Base-by-base conservation (phyloP, 495 filamentous ascomycete species). In the Xeromyces bisporus region DNA sequence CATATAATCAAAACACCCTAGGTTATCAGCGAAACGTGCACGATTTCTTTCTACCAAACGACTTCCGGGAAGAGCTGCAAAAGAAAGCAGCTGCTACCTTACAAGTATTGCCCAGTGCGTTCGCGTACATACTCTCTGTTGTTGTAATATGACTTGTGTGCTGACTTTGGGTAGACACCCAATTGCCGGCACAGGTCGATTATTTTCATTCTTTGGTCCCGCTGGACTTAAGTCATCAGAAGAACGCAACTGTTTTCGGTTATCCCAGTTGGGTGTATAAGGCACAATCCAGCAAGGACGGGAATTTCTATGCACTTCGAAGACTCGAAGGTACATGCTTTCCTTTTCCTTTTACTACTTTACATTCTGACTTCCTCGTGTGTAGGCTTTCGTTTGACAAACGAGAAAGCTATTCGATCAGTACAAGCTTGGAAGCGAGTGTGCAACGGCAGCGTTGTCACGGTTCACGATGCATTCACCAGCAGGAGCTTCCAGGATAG, bases 211-310 rank as follows among this genome's bases (percentile, higher is more conserved):
- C 82, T 1, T 66, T 97, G 1, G 80, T 93, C 2, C 80, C 86
- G n/a, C 55, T 97, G 30, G 85, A 96, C 48, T 75, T 75, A 6
- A 81, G 61, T 32, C 71, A 80, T 36, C 70, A 78, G 44, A 87
- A 81, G 51, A 81, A 71, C 39, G 59, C 74, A 1, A 56, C 73
- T 2, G 67, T 72, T 3, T 92, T 92, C 56, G 82, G 82, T 7
- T 91, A 80, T 48, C 69, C 73, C 3, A 93, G 76, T 47, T 94
- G 84, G 80, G 69, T 92, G 0, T 97, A 93, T 57, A 96, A 96
- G 53, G 89, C 86, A n/a, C 73, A 76, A 33, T 91, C 80, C 2
- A 76, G 67, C 42, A 81, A 80, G 42, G 85, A 86, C 55, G 91
- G 84, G 2, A 74, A 75, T 33, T 71, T 71, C 7, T 96, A 92